phyloP scores from a whole-genome alignment of 495 filamentous ascomycete genomes.

The Hypoxylon trugodes region DNA sequence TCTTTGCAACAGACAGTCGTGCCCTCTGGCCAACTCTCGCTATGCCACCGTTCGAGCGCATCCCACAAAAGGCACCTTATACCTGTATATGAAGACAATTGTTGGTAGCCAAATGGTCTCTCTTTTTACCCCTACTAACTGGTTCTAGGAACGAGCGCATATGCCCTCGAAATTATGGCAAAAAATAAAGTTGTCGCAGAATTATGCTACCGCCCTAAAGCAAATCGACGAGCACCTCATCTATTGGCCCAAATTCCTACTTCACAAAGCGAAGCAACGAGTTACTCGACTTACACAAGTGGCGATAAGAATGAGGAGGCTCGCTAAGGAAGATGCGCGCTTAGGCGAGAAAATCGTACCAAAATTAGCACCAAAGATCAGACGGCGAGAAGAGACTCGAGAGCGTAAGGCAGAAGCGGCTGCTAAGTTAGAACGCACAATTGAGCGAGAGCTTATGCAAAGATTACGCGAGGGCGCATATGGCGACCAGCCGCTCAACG shows the following conservation, averaged over 20 bases:
- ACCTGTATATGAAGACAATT: slow-evolving; percentile 97
- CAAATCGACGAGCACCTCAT: slow-evolving; percentile 89
- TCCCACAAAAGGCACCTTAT: slow-evolving; percentile 81
- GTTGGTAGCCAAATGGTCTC: slow-evolving; percentile 4
- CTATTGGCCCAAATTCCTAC: slow-evolving; percentile 95
- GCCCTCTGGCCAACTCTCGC: slow-evolving; percentile 92
- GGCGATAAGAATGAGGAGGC: slow-evolving; percentile 79
- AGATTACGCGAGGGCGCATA: slow-evolving; percentile 91
- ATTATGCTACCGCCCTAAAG: slow-evolving; percentile 86
- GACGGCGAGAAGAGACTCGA: slow-evolving; percentile 84
- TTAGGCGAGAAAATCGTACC: slow-evolving; percentile 92
- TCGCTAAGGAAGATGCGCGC: slow-evolving; percentile 87
- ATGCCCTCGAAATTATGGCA: slow-evolving; percentile 95
- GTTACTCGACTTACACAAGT: slow-evolving; percentile 95
- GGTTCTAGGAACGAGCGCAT: slow-evolving; percentile 74
- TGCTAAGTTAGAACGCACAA: slow-evolving; percentile 93
- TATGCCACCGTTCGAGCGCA: slow-evolving; percentile 93
- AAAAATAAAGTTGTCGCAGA: slow-evolving; percentile 84
- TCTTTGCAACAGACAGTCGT: slow-evolving; percentile 93
- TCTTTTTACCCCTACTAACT: background rate
- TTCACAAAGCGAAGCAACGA: slow-evolving; percentile 96
- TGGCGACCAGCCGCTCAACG: slow-evolving; percentile 92
- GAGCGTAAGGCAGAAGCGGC: slow-evolving; percentile 94
- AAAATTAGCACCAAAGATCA: slow-evolving; percentile 90
- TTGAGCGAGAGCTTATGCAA: slow-evolving; percentile 96